Base-by-base conservation (phyloP, 2,329 filamentous ascomycete genomes). In the Xylariaceae sp. region DNA sequence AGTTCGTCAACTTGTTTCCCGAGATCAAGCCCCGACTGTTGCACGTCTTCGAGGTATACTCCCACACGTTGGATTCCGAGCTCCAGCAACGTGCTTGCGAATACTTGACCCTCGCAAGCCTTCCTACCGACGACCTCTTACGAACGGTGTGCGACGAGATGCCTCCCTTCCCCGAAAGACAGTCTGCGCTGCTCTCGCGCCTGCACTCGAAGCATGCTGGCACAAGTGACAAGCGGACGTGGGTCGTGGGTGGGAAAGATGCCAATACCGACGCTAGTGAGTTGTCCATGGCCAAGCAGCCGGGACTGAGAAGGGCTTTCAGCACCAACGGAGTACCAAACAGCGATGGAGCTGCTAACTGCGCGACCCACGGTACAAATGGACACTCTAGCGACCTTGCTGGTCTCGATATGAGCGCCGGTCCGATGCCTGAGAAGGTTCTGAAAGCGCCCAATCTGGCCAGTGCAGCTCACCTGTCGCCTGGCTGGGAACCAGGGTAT, bases 131-230 rank as follows among this genome's bases (percentile, higher is more conserved):
- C 54, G 89, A 97, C 50, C 74, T 98, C 5, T 71, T 98, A 9
- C 80, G 92, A 36, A 97, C 92, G 0, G 82, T 98, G 5, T 95
- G 89, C 61, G 92, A 98, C 53, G 92, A 98, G 62, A 98, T 98
- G 94, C 92, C 92, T 2, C 89, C 92, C 0, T 98, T 97, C 66
- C 94, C 92, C 0, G 89, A 98, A 62, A 75, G 94, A 44, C 83
- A 94, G 42, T 97, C 92, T 4, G 90, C 92, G 2, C 70, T 98
- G 18, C 71, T 98, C 9, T 96, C 90, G 27, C 78, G 92, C 41
- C 73, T 98, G 34, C 90, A 98, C 64, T 88, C 95, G 64, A 97
- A 94, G 67, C 88, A 94, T 55, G 85, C 85, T 33, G 86, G 85
- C 44, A 92, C 88, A 11, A 94, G 87, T 59, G 92, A 98, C 62